Conservation (phyloP, 2,329 filamentous ascomycete species). For the Claviceps spartinae region DNA sequence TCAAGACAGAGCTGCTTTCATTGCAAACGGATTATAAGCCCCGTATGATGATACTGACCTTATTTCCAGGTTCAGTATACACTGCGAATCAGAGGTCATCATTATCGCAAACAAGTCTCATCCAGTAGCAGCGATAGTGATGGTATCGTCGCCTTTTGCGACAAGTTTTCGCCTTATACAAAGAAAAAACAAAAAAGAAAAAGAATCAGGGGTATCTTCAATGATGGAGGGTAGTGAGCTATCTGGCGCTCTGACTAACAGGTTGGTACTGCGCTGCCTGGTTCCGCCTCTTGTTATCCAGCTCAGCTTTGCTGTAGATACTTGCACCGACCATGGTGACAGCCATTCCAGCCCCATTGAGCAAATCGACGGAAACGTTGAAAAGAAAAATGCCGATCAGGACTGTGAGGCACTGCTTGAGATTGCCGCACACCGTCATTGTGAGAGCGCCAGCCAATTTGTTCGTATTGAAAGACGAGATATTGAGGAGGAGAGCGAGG, state of each 20-base stretch:
- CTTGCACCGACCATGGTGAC: slow-evolving; percentile 41
- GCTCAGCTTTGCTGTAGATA: slow-evolving; percentile 44
- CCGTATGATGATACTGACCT: not conserved
- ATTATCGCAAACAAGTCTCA: not conserved
- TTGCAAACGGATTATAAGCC: not conserved
- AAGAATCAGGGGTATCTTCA: slow-evolving; percentile 7
- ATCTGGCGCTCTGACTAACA: slow-evolving; percentile 19
- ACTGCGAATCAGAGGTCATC: not conserved
- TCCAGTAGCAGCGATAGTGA: not conserved
- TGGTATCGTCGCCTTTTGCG: not conserved
- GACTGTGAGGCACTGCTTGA: slow-evolving; percentile 45
- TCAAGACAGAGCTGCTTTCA: slow-evolving; percentile 4
- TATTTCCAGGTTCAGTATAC: not conserved
- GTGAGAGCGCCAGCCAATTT: slow-evolving; percentile 43
- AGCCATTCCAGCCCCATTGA: slow-evolving; percentile 42
- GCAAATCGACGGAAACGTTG: slow-evolving; percentile 33
- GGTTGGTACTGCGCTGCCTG: slow-evolving; percentile 21
- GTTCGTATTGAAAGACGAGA: slow-evolving; percentile 44
- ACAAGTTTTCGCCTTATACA: slow-evolving; percentile 1
- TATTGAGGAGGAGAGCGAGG: slow-evolving; percentile 41
- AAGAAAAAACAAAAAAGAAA: slow-evolving; percentile 3
- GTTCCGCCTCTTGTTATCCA: slow-evolving; percentile 31
- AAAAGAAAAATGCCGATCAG: slow-evolving; percentile 40
- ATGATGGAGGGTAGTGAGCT: slow-evolving; percentile 4
- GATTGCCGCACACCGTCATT: slow-evolving; percentile 45